Conservation (phyloP, 192 early-diverging fungal genomes). For the Dissophora ornata region DNA sequence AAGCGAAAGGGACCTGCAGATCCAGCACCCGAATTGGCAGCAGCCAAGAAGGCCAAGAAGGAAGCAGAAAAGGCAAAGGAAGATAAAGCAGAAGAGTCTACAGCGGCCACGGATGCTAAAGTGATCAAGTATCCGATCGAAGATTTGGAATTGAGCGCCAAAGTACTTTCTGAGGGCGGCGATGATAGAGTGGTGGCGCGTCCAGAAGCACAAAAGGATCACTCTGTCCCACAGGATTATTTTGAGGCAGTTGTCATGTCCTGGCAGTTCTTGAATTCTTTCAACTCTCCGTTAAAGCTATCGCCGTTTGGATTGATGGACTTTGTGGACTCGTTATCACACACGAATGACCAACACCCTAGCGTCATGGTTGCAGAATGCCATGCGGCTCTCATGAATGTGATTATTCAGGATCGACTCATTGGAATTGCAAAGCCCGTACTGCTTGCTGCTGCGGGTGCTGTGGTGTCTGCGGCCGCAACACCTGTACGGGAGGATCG, state of each 20-base stretch:
- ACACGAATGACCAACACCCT: conserved; percentile 42
- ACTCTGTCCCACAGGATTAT: conserved; percentile 58
- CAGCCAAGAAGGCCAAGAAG: conserved; percentile 47
- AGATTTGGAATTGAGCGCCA: conserved; percentile 74
- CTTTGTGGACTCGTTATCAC: conserved; percentile 74
- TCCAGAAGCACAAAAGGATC: conserved; percentile 60
- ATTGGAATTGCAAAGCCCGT: conserved; percentile 48
- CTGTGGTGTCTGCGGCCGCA: not conserved
- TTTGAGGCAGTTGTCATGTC: conserved; percentile 64
- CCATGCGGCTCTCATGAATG: conserved; percentile 62
- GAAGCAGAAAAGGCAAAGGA: conserved; percentile 48
- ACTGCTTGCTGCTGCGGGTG: not conserved
- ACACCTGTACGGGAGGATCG: conserved; percentile 14
- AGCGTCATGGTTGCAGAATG: conserved; percentile 60
- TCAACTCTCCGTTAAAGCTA: conserved; percentile 73
- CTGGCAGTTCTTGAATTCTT: conserved; percentile 76
- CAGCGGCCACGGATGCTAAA: conserved; percentile 37
- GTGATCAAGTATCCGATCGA: conserved; percentile 84
- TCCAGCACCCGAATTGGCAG: conserved; percentile 41
- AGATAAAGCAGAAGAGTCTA: conserved; percentile 15
- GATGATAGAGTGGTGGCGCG: conserved; percentile 39
- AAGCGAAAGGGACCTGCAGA: conserved; percentile 48
- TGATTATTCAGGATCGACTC: conserved; percentile 58
- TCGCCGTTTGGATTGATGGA: conserved; percentile 81
- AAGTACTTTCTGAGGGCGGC: conserved; percentile 11